Base-by-base conservation (phyloP, 768 basidiomycete genomes). In the Russula abietina region DNA sequence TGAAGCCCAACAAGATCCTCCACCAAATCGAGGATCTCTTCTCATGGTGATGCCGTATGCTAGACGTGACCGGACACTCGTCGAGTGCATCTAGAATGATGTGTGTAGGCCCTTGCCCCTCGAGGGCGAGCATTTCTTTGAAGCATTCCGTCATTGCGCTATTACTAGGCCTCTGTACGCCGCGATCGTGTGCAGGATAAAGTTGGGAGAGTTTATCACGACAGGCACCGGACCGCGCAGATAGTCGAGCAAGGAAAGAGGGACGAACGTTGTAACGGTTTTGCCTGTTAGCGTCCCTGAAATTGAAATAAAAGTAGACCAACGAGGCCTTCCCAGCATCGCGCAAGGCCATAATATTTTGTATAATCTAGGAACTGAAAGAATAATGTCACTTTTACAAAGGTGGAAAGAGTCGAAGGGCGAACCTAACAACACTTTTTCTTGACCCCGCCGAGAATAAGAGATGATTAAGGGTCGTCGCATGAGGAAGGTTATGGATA, bases 221-320 rank as follows among this genome's bases (percentile, higher is more conserved):
- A 48, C 33, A 61, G 28, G 32, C 12, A 8, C n/a, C 19, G 19
- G 54, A 61, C 10, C 5, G 46, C 8, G 26, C 14, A 11, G 51
- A 53, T 3, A 61, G 28, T 12, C 55, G 60, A 4, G 48, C 14
- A 19, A 54, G 53, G 16, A 61, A 45, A 17, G 60, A 61, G 14
- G 33, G n/a, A 12, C 49, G 38, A 5, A 61, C 3, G 14, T 54
- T n/a, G 4, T 0, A 11, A n/a, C 28, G 36, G 4, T 28, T 55
- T 50, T 48, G 53, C 7, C 33, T 60, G n/a, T 16, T n/a, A 1
- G 4, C 12, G 17, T 60, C 39, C n/a, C 41, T 30, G 33, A 28
- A 41, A 16, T 59, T 50, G 17, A 50, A 59, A 22, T 41, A 59
- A n/a, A n/a, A n/a, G n/a, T n/a, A n/a, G n/a, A n/a, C n/a, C n/a